A percentile compares a stretch with the other conserved stretches of the same genome.
phyloP scores from a whole-genome alignment of 495 filamentous ascomycete species.

The Hypomontagnella monticulosa region DNA sequence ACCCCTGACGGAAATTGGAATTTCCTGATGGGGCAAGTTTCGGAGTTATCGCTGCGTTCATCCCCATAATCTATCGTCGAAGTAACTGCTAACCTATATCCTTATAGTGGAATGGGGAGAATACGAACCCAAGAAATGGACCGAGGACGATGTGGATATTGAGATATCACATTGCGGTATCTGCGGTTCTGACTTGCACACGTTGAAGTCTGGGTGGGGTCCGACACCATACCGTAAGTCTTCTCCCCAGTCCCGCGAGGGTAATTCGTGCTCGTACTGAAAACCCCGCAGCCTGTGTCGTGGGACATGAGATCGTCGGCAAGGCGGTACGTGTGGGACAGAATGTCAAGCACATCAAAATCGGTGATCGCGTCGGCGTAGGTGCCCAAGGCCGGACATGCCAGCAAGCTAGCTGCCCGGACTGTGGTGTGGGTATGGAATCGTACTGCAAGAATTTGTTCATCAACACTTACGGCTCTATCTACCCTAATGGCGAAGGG shows the following conservation, averaged over 20 bases:
- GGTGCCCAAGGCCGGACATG: constrained; percentile 83
- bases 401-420: constrained; percentile 69
- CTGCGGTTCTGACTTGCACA: constrained; percentile 83
- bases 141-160: constrained; percentile 80
- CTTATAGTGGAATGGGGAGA: constrained; percentile 61
- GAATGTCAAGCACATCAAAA: constrained; percentile 69
- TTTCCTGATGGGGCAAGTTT: too few relatives aligned
- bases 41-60: too few relatives aligned
- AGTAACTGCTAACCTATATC: neutral
- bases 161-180: constrained; percentile 85
- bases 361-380: constrained; percentile 87
- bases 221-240: constrained; percentile 40
- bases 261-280: constrained; percentile 3
- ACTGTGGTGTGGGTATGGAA: constrained; percentile 70
- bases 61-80: too few relatives aligned
- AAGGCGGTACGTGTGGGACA: constrained; percentile 74
- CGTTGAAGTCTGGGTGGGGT: constrained; percentile 75
- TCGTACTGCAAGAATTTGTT: constrained; percentile 70
- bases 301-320: constrained; percentile 78
- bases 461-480: constrained; percentile 74
- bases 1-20: too few relatives aligned
- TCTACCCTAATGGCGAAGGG: constrained; percentile 69
- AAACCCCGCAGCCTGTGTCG: constrained; percentile 37
- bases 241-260: neutral
- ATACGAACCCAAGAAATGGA: constrained; percentile 82